Conservation (phyloP, 805 yeast genomes). For the Candida parachauliodes region DNA sequence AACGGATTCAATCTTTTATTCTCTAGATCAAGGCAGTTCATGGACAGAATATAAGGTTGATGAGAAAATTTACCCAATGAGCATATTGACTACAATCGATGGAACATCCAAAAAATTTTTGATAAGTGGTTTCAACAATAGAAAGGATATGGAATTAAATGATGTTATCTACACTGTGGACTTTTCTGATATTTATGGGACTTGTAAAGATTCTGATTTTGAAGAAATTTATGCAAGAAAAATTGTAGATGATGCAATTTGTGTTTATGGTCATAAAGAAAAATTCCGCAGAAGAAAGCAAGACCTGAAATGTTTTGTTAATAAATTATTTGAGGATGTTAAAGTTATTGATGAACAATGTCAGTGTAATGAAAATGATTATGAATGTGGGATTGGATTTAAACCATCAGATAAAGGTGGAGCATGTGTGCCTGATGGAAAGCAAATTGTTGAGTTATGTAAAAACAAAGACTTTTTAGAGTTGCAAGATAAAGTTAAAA, state of each 20-base stretch:
- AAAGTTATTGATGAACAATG: constrained; percentile 53
- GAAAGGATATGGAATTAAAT: constrained; percentile 10
- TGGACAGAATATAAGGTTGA: constrained; percentile 58
- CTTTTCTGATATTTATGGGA: constrained; percentile 52
- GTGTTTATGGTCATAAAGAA: constrained; percentile 69
- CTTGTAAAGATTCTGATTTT: constrained; percentile 50
- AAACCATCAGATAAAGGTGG: constrained; percentile 17
- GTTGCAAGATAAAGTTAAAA: constrained; percentile 37
- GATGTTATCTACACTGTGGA: constrained; percentile 43
- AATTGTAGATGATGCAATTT: constrained; percentile 35
- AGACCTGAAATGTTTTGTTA: constrained; percentile 61
- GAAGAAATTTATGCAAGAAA: constrained; percentile 62
- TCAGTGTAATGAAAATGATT: constrained; percentile 60
- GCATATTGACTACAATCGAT: constrained; percentile 59
- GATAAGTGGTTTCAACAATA: constrained; percentile 38
- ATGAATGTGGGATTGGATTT: constrained; percentile 62
- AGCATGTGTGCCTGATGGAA: constrained; percentile 46
- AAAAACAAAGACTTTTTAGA: constrained; percentile 18
- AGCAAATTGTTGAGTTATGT: constrained; percentile 23
- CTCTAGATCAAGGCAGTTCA: constrained; percentile 69
- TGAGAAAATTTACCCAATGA: constrained; percentile 34
- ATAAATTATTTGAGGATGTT: constrained; percentile 44
- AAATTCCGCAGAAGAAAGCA: constrained; percentile 61
- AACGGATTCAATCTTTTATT: constrained; percentile 40
- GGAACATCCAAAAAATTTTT: constrained; percentile 63